phyloP scores from a whole-genome alignment of 202 grass and related monocot genomes.

The Bolboschoenoplectus hybrid region DNA sequence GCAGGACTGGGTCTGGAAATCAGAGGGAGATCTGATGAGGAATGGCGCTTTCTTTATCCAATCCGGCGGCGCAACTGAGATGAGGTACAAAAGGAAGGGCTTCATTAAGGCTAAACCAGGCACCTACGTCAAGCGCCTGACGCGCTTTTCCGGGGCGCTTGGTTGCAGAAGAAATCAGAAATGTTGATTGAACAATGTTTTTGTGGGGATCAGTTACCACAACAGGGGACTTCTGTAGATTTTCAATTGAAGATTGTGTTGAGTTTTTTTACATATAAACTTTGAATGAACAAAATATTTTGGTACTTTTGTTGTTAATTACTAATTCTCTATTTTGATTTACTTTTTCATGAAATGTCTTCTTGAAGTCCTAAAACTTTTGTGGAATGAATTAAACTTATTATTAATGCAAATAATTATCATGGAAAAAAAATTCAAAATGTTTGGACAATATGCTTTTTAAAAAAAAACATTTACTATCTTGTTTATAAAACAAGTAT shows the following conservation, averaged over 20 bases:
- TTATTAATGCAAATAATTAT: too few species aligned
- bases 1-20: constrained; percentile 87
- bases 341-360: too few species aligned
- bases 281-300: not conserved
- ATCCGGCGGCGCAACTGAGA: constrained; percentile 50
- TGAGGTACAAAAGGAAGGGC: constrained; percentile 12
- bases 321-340: too few species aligned
- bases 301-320: not conserved
- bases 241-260: constrained; percentile 9
- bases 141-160: constrained; percentile 56
- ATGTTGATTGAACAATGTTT: constrained; percentile 34
- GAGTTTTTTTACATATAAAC: not conserved
- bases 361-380: too few species aligned
- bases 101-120: constrained; percentile 63
- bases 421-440: too few species aligned
- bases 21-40: constrained; percentile 58
- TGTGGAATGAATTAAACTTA: too few species aligned
- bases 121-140: constrained; percentile 39
- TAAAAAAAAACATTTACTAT: too few species aligned
- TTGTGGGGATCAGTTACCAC: not conserved
- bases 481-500: too few species aligned
- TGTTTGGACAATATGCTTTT: too few species aligned
- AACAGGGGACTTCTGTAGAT: not conserved
- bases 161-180: constrained; percentile 36
- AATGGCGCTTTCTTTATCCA: constrained; percentile 84